Evolutionary conservation across 192 early-diverging fungal species (phyloP), one percentile per base, ranked within the genome.

Genomic region (Coemansia sp.): DNA sequence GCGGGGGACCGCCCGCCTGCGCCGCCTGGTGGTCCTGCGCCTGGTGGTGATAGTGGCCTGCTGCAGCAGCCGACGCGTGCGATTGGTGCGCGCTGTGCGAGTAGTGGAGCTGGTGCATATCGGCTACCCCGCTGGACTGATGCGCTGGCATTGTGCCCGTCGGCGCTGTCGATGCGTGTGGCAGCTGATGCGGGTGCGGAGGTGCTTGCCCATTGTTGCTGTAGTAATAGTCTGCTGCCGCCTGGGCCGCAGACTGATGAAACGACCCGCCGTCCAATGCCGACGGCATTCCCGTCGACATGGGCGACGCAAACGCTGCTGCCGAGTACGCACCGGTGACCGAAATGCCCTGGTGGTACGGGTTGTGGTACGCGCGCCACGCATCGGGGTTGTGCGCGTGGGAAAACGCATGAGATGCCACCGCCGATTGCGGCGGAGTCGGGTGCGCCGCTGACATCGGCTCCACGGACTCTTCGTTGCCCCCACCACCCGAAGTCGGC

Each of bases 341-440:
- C 2, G 48, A 37, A 8, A 59, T 59, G 26, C 51, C 56, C 18
- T 66, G 64, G 35, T 58, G 63, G 11, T 66, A 58, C 17, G 50
- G 36, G 42, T 49, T 30, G 23, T 53, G 37, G 33, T 72, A 68
- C 30, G 58, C 29, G 33, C 65, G 58, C 65, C 65, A 68, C 11
- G 56, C 65, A 25, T 60, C 65, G 18, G 38, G 43, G 11, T 51
- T 33, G 23, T 55, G 50, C 18, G 30, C 29, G 52, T 53, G 8
- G 30, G 58, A 41, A 47, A 69, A 49, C 15, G 63, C 63, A 29
- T 72, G 62, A 31, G 70, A 62, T 18, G 56, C 49, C n/a, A n/a
- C n/a, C 3, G 70, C 70, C 4, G 70, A 67, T 21, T 58, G 70
- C 46, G 70, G 64, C 14, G 70, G 70, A 18, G 70, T 74, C n/a